Conservation (phyloP, 176 grass and related monocot genomes). For the Chloris gayana region DNA sequence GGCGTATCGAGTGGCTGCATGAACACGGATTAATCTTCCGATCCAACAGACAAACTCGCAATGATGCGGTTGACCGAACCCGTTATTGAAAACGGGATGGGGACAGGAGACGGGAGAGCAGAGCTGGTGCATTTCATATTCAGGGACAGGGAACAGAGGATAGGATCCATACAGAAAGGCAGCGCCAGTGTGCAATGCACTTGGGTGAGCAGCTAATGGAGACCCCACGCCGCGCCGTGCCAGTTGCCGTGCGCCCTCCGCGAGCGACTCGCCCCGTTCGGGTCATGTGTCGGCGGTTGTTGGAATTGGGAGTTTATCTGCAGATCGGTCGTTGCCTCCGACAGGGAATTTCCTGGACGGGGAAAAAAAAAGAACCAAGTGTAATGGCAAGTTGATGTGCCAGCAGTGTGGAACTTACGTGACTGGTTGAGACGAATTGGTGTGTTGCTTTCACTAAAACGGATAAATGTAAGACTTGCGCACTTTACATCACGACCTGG, state of each 20-base stretch:
- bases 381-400: neutral
- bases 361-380: too few species aligned
- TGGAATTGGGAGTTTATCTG: neutral
- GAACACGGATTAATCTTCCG: neutral
- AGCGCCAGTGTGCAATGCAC: slow-evolving; percentile 31
- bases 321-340: neutral
- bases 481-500: neutral
- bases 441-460: neutral
- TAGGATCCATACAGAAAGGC: slow-evolving; percentile 15
- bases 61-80: slow-evolving; percentile 38
- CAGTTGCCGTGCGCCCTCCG: slow-evolving; percentile 19
- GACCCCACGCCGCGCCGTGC: neutral
- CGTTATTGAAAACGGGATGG: neutral
- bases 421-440: neutral
- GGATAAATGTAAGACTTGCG: neutral
- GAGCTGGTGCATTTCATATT: neutral
- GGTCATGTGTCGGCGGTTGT: slow-evolving; percentile 36
- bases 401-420: neutral
- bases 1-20: neutral
- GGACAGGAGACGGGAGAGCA: neutral
- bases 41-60: neutral
- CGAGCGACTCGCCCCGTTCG: slow-evolving; percentile 15
- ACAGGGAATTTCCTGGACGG: neutral
- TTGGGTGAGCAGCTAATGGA: neutral
- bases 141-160: slow-evolving; percentile 28